These are phyloP conservation scores for Acanthamoeba castellanii DNA, from an alignment of 208 protist genomes.

Conservation along the genomic window DNA sequence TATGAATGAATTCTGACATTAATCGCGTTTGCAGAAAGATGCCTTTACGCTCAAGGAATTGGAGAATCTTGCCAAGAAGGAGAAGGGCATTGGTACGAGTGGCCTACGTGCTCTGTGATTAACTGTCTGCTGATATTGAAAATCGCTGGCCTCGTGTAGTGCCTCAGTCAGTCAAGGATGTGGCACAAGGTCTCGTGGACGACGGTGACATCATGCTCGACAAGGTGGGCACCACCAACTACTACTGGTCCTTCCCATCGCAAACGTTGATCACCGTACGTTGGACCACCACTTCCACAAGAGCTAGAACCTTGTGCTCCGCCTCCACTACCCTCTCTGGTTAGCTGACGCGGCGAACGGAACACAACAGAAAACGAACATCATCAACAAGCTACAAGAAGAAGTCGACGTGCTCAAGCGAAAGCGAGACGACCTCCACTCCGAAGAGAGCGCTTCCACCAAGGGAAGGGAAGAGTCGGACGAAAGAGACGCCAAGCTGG, in stretches of 20 bases:
- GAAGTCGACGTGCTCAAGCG: conserved; percentile 22
- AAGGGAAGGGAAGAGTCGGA: conserved; percentile 19
- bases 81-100: conserved; percentile 38
- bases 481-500: neutral
- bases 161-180: conserved; percentile 68
- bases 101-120: neutral
- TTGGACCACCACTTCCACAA: neutral
- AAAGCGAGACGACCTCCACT: neutral
- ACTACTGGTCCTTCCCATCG: conserved; percentile 75
- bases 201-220: conserved; percentile 61
- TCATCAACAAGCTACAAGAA: conserved; percentile 32
- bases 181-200: conserved; percentile 41
- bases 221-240: conserved; percentile 73
- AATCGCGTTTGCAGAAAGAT: neutral
- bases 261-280: conserved; percentile 45
- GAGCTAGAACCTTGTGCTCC: no score
- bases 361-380: conserved; percentile 46
- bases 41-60: neutral
- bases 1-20: neutral
- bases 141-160: neutral
- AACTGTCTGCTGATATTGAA: neutral
- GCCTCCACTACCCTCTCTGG: neutral
- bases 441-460: neutral
- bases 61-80: conserved; percentile 55
- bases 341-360: no score